Percentiles rank a stretch among this genome's conserved stretches.
These are phyloP conservation scores for Micromonas commoda DNA, from an alignment of 139 green algal genomes.

Conservation along the genomic window DNA sequence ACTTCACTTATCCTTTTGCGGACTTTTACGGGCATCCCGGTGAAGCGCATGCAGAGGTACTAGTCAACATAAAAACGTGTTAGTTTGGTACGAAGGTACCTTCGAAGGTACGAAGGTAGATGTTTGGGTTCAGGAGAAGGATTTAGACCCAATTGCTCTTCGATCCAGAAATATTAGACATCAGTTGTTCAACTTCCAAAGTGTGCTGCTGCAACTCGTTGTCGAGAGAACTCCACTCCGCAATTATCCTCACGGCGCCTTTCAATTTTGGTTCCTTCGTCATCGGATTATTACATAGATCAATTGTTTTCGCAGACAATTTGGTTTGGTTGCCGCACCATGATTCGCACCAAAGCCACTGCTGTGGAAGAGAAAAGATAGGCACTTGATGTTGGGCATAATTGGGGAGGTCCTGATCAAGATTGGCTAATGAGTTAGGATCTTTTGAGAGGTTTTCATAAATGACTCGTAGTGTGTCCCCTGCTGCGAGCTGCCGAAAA, in stretches of 20 bases:
- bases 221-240: slow-evolving; percentile 81
- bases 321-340: slow-evolving; percentile 96
- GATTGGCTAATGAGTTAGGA: slow-evolving; percentile 90
- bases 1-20: background rate
- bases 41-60: background rate
- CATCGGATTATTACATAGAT: slow-evolving; percentile 99
- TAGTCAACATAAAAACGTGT: background rate
- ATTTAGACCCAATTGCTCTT: no score
- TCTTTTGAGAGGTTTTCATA: slow-evolving; percentile 94
- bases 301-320: slow-evolving; percentile 87
- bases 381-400: slow-evolving; percentile 85
- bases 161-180: no score
- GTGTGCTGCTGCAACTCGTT: slow-evolving; percentile 62
- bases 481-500: slow-evolving; percentile 57
- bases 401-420: slow-evolving; percentile 93
- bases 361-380: slow-evolving; percentile 81
- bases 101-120: no score
- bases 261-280: slow-evolving; percentile 99
- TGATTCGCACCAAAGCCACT: slow-evolving; percentile 99
- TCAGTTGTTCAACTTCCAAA: background rate
- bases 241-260: slow-evolving; percentile 79
- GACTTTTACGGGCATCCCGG: background rate
- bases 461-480: slow-evolving; percentile 65
- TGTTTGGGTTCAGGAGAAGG: no score
- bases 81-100: no score